Evolutionary conservation across 73 alveolate genomes (phyloP).

Genomic region (Paramecium pentaurelia): DNA sequence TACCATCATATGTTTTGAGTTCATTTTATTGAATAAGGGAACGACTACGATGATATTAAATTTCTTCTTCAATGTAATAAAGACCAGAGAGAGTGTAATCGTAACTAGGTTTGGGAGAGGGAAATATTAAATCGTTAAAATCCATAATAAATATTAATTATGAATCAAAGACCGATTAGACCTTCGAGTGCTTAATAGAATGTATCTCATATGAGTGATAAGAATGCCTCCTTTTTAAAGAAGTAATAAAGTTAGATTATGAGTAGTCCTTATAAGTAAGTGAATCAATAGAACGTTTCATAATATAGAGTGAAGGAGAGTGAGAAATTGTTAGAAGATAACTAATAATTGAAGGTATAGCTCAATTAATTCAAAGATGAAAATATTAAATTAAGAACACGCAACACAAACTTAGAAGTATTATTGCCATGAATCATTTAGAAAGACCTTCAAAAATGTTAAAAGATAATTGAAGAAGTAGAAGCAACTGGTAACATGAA

Average conservation of each 20-base stretch:
- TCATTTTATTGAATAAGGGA: not conserved
- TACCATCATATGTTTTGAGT: not conserved
- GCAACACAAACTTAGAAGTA: conserved; percentile 29
- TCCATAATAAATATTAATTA: conserved; percentile 16
- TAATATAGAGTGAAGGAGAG: not conserved
- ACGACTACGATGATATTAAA: not conserved
- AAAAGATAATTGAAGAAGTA: not conserved
- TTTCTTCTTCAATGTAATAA: not conserved
- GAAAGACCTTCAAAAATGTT: conserved; percentile 42
- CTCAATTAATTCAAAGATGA: conserved; percentile 28
- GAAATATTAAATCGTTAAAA: conserved; percentile 34
- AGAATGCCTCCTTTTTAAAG: not conserved
- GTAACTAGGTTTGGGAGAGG: not conserved
- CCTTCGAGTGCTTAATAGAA: not conserved
- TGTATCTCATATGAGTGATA: not conserved
- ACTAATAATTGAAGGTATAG: not conserved
- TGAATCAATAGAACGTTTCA: not conserved
- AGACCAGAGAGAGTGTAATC: not conserved
- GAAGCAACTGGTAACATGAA: conserved; percentile 36
- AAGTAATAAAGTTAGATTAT: not conserved
- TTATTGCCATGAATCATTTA: not conserved
- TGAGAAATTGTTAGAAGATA: not conserved
- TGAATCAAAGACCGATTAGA: not conserved
- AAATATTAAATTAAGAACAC: conserved; percentile 23
- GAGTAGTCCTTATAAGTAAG: not conserved